These are phyloP conservation scores for Cladosporium cucumerinum DNA, from an alignment of 2,329 filamentous ascomycete species.

Conservation along the genomic window DNA sequence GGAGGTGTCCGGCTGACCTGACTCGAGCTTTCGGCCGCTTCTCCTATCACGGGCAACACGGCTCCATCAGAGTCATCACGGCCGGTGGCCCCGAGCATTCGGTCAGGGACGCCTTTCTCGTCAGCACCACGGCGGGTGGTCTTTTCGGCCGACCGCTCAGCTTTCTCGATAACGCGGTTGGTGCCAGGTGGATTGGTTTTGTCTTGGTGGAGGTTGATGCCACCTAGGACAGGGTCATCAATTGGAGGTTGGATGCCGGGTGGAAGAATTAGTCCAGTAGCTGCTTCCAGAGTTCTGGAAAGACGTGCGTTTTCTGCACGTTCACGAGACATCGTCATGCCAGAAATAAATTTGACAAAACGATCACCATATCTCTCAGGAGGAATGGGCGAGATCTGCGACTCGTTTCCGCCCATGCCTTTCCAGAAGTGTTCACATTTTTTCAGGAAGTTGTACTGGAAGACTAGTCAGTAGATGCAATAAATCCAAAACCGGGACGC, in stretches of 20 bases:
- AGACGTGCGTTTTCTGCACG: slow-evolving; percentile 59
- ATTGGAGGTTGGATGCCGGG: slow-evolving; percentile 28
- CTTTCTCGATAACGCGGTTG: slow-evolving; percentile 54
- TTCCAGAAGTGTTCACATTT: slow-evolving; percentile 97
- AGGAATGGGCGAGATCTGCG: slow-evolving; percentile 87
- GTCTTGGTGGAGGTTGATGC: slow-evolving; percentile 36
- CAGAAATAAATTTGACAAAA: slow-evolving; percentile 87
- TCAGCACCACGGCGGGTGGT: slow-evolving; percentile 47
- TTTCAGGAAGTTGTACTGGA: slow-evolving; percentile 87
- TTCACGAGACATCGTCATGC: slow-evolving; percentile 85
- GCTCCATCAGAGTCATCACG: slow-evolving; percentile 55
- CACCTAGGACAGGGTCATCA: slow-evolving; percentile 38
- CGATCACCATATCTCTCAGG: slow-evolving; percentile 89
- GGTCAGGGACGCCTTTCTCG: slow-evolving; percentile 60
- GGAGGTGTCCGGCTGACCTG: slow-evolving; percentile 37
- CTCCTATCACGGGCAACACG: slow-evolving; percentile 80
- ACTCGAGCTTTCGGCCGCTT: slow-evolving; percentile 74
- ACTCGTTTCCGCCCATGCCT: slow-evolving; percentile 76
- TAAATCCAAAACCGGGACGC: not conserved
- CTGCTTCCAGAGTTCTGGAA: slow-evolving; percentile 26
- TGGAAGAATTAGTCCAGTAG: slow-evolving; percentile 23
- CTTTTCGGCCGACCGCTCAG: slow-evolving; percentile 62
- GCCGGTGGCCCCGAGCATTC: slow-evolving; percentile 56
- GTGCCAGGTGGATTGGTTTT: slow-evolving; percentile 39
- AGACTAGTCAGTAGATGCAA: not conserved